Percentiles rank a stretch among this genome's conserved stretches.
Evolutionary conservation across 208 protist species (phyloP).

Genomic region (Naegleria gruberi): DNA sequence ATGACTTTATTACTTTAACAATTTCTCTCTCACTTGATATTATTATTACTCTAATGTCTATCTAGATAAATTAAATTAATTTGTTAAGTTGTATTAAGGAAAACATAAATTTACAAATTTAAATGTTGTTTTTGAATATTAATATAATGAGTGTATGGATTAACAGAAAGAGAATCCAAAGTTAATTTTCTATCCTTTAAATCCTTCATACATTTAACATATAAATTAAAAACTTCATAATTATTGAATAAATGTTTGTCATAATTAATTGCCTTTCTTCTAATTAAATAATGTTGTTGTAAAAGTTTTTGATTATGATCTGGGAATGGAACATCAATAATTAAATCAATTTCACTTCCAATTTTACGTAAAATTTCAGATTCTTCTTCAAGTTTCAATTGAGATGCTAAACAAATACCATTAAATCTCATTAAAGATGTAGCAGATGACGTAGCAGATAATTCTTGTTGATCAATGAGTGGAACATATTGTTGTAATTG

Average conservation of each 20-base stretch:
- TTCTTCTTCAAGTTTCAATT: background rate
- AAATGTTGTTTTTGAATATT: too few species aligned
- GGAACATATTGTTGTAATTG: background rate
- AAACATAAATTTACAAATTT: too few species aligned
- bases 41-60: too few species aligned
- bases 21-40: too few species aligned
- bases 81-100: too few species aligned
- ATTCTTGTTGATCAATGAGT: background rate
- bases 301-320: background rate
- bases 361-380: background rate
- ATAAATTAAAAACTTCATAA: conserved; percentile 11
- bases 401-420: background rate
- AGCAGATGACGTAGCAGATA: too few species aligned
- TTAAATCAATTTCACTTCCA: background rate
- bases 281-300: conserved; percentile 11
- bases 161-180: background rate
- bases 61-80: too few species aligned
- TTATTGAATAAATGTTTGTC: background rate
- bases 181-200: background rate
- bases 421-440: too few species aligned
- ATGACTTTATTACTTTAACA: too few species aligned
- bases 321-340: conserved; percentile 10
- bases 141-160: background rate
- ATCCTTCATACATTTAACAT: conserved; percentile 4
- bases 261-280: background rate